Evolutionary conservation across 768 basidiomycete genomes (phyloP), one percentile per base, ranked within the genome.

Genomic region (Russula sp.): DNA sequence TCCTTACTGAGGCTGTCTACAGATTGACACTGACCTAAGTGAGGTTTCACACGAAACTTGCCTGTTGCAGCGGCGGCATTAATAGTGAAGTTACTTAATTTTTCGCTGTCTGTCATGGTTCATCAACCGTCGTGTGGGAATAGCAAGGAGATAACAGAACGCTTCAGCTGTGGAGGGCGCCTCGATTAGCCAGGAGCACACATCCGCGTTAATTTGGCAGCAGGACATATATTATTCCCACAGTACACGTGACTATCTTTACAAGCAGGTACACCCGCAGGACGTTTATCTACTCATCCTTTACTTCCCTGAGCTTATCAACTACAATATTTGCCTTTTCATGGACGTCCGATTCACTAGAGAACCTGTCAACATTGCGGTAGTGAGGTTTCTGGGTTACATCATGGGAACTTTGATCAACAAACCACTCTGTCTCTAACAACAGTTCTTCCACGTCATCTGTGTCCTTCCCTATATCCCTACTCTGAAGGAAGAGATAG

Each of bases 41-140:
- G 90, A 63, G 93, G 93, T 71, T 94, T 83, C 67, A 94, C 91
- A 70, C 84, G 86, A 78, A 91, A 94, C 77, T 93, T 88, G 72
- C 83, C 85, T 57, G 92, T 93, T 56, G 93, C 93, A 38, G 93
- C 93, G 55, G 92, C 90, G 57, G 90, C 90, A 74, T 93, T 92
- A 74, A 93, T 87, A 57, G 84, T 52, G 20, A 65, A 65, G 36
- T 32, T 61, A 50, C 24, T 30, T 57, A 18, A 6, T 44, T 34
- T 44, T 61, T 61, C 40, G n/a, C 28, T 65, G 26, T 20, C 42
- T 14, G 68, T 32, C 59, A 63, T 59, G 55, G 56, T 61, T 60
- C 55, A 50, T 65, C 40, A 44, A 65, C 18, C 14, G 22, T 32
- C 38, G 46, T 26, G 38, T 48, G 57, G 14, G 44, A 28, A 48